Evolutionary conservation across 2,329 filamentous ascomycete genomes (phyloP).

Genomic region (Curvularia sp.): DNA sequence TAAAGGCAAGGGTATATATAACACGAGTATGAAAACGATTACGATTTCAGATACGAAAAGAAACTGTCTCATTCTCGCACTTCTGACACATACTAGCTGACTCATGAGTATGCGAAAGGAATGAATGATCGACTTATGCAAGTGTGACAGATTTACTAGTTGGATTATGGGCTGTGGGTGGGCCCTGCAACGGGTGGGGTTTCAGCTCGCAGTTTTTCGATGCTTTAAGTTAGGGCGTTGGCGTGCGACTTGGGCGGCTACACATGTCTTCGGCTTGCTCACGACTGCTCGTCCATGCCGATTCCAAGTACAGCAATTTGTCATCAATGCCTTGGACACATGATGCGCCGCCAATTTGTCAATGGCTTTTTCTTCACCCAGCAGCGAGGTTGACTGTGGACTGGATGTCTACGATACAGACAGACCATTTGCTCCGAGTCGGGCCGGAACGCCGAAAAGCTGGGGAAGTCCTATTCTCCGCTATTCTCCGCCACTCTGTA

Average conservation of each 20-base stretch:
- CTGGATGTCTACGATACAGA: neutral
- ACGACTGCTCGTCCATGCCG: neutral
- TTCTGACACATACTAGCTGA: neutral
- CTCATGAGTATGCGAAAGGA: neutral
- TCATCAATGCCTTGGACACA: neutral
- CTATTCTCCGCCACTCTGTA: neutral
- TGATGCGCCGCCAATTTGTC: neutral
- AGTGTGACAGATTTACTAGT: neutral
- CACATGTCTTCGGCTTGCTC: neutral
- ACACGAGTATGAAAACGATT: neutral
- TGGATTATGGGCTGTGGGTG: neutral
- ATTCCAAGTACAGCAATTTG: neutral
- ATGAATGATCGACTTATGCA: neutral
- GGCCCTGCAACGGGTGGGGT: slow-evolving; percentile 5
- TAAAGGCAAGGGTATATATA: slow-evolving; percentile 3
- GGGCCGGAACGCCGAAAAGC: neutral
- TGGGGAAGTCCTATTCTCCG: neutral
- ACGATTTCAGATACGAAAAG: neutral
- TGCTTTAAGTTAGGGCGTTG: slow-evolving; percentile 13
- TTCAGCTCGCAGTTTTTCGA: slow-evolving; percentile 25
- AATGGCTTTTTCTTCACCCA: neutral
- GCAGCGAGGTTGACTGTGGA: neutral
- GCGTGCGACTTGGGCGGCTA: neutral
- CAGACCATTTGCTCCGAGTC: neutral
- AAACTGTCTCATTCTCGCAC: neutral